Percentiles rank a stretch among this genome's conserved stretches.
Evolutionary conservation across 2,329 filamentous ascomycete species (phyloP).

Genomic region (Pseudogymnoascus verrucosus): DNA sequence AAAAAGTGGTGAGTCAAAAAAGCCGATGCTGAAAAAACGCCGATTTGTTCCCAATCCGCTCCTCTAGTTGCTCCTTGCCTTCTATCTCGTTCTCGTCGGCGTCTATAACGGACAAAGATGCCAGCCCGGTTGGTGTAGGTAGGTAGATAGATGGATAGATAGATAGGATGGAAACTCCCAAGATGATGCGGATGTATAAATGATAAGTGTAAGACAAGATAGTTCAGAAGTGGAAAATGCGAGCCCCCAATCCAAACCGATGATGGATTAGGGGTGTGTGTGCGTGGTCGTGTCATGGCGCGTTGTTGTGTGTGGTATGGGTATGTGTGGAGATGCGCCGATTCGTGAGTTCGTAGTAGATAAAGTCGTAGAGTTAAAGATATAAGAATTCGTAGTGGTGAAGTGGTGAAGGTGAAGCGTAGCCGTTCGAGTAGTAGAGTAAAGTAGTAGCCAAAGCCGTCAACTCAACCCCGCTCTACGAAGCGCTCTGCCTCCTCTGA

Average conservation of each 20-base stretch:
- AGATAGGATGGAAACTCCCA: not conserved
- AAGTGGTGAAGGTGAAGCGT: not conserved
- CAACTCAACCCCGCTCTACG: conserved; percentile 14
- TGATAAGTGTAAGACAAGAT: not conserved
- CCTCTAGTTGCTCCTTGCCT: not conserved
- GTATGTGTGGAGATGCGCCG: not conserved
- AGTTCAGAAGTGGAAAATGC: not conserved
- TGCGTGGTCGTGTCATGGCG: not conserved
- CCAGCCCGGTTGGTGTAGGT: not conserved
- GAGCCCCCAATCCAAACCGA: not conserved
- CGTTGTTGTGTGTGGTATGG: not conserved
- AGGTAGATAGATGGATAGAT: not conserved
- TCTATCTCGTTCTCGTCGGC: not conserved
- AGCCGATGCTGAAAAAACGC: not conserved
- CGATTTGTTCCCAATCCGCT: not conserved
- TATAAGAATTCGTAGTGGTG: not conserved
- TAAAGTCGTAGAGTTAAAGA: not conserved
- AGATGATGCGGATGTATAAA: not conserved
- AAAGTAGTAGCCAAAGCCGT: not conserved
- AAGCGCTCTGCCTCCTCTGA: conserved; percentile 26
- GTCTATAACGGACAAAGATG: not conserved
- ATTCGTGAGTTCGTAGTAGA: not conserved
- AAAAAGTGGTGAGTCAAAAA: not conserved
- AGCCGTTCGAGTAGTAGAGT: not conserved
- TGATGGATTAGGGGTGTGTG: not conserved